Conservation (phyloP, 371 early-diverging fungal genomes). For the Mucor lusitanicus region DNA sequence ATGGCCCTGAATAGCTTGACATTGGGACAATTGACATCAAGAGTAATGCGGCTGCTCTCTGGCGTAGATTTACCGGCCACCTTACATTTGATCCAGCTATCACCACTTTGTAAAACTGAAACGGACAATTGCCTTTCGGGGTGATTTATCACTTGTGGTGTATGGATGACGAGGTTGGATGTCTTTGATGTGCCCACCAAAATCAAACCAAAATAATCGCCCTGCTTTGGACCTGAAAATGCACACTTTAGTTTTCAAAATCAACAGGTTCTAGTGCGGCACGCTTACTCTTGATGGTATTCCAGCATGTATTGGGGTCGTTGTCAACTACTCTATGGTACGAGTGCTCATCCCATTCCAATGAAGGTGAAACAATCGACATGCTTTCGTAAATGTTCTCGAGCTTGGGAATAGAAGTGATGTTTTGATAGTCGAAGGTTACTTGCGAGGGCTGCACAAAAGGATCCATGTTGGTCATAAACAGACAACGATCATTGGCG, state of each 20-base stretch:
- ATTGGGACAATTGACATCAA: conserved; percentile 19
- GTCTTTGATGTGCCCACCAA: conserved; percentile 41
- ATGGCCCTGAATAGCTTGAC: conserved; percentile 23
- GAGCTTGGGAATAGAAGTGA: conserved; percentile 14
- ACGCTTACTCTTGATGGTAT: conserved; percentile 43
- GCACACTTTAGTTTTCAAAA: not conserved
- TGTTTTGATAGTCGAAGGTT: conserved; percentile 29
- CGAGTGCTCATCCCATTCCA: conserved; percentile 51
- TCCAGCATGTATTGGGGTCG: conserved; percentile 62
- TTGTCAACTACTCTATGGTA: conserved; percentile 60
- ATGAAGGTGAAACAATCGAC: conserved; percentile 32
- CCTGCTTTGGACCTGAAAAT: conserved; percentile 24
- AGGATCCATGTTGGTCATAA: conserved; percentile 58
- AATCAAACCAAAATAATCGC: conserved; percentile 54
- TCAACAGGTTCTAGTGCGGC: not conserved
- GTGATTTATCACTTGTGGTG: conserved; percentile 24
- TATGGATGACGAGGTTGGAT: conserved; percentile 27
- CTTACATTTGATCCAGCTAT: conserved; percentile 34
- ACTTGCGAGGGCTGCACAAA: conserved; percentile 47
- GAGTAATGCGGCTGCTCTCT: conserved; percentile 5
- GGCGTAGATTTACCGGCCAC: conserved; percentile 3
- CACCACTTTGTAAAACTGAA: conserved; percentile 26
- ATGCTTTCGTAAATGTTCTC: conserved; percentile 14
- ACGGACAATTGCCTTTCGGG: conserved; percentile 28
- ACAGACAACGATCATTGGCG: conserved; percentile 58